Base-by-base conservation (phyloP, 2,329 filamentous ascomycete species). In the Lasiodiplodia gonubiensis region DNA sequence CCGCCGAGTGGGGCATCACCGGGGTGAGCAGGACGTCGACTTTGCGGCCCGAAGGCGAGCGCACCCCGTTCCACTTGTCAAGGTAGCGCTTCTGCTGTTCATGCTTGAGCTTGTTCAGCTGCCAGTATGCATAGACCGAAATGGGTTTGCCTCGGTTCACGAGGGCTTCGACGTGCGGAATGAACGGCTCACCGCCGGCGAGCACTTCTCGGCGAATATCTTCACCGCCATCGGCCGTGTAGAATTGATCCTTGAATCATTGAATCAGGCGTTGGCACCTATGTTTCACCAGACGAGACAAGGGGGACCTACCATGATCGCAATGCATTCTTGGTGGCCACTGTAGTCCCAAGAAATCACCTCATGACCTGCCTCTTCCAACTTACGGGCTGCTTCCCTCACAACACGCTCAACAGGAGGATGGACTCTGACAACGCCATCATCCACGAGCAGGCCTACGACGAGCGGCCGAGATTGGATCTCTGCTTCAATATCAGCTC, bases 381-480 rank as follows among this genome's bases (percentile, higher is more conserved):
- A 57, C 0, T 72, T 72, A 30, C 72, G 64, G 0, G 74, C 72
- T 0, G 78, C 72, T 0, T 72, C 71, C 0, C 76, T 70, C 3
- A 81, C 67, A 1, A 76, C 79, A 11, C 79, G 73, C 12, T 55
- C 46, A 3, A 67, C 25, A 10, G 66, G 66, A 18, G 66, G 57
- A 30, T 53, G 49, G 16, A 55, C 37, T 12, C 23, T 46, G 18
- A 64, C 66, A 7, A 67, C 37, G 11, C 66, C 66, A 30, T 67
- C 66, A 23, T 67, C 42, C 4, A 53, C 33, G 8, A 67, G 49
- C 21, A 67, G 27, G 2, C 75, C 79, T 33, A 81, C 77, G 6
- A 66, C 70, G 0, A 81, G 68, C 49, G 75, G 76, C 6, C 76
- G 72, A 2, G 85, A 80, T 30, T 89, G 92, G 0, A 89, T 89